phyloP scores from a whole-genome alignment of 208 protist genomes.

The Crithidia fasciculata region DNA sequence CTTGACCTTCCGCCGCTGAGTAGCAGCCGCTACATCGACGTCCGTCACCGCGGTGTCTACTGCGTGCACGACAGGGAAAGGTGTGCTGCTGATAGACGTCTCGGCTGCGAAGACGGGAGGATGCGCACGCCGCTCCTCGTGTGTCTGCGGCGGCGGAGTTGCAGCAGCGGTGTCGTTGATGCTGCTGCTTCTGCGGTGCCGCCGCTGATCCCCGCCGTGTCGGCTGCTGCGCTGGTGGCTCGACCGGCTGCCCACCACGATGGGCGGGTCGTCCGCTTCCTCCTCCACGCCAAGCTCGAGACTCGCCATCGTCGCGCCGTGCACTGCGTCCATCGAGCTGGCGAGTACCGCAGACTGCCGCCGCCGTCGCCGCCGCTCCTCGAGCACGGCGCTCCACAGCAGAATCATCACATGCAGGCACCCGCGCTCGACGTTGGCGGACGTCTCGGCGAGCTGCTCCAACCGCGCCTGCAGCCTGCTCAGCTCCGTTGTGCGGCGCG shows the following conservation, averaged over 20 bases:
- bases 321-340: no score
- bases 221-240: background rate
- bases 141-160: conserved; percentile 1
- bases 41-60: conserved; percentile 16
- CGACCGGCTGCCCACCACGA: background rate
- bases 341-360: background rate
- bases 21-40: background rate
- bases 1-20: background rate
- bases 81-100: background rate
- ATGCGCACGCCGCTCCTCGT: conserved; percentile 6
- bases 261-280: background rate
- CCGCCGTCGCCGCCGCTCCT: conserved; percentile 23
- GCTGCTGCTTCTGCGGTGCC: background rate
- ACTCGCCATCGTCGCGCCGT: background rate
- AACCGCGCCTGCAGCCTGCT: conserved; percentile 37
- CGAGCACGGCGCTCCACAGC: conserved; percentile 43
- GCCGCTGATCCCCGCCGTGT: background rate
- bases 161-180: background rate
- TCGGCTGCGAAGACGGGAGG: conserved; percentile 7
- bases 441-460: conserved; percentile 34
- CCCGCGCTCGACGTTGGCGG: conserved; percentile 34
- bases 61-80: conserved; percentile 15
- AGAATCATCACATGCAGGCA: conserved; percentile 48
- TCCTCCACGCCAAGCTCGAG: background rate
- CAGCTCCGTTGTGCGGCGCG: conserved; percentile 37